A percentile compares a stretch with the other conserved stretches of the same genome.
Conservation (phyloP, 176 grass and related monocot genomes). For the Oryza glaberrima region DNA sequence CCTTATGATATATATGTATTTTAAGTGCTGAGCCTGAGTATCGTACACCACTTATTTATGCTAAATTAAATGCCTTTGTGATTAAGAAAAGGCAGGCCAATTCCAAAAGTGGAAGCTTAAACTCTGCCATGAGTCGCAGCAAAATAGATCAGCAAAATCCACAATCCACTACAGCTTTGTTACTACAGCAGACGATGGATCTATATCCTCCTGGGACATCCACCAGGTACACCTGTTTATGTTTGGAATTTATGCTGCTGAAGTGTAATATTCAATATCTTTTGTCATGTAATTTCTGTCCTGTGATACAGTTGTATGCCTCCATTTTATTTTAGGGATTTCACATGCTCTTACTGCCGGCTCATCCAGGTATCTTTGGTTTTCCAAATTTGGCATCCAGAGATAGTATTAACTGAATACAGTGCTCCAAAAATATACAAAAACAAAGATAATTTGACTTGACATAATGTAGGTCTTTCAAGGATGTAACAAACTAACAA, state of each 20-base stretch:
- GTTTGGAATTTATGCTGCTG: neutral
- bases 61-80: constrained; percentile 53
- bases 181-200: constrained; percentile 58
- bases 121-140: constrained; percentile 47
- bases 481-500: neutral
- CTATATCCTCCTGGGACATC: constrained; percentile 71
- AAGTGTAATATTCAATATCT: constrained; percentile 24
- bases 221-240: constrained; percentile 55
- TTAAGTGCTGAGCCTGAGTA: neutral
- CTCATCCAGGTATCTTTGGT: constrained; percentile 70
- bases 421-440: neutral
- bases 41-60: neutral
- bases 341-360: constrained; percentile 77
- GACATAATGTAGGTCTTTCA: neutral
- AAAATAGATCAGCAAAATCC: constrained; percentile 47
- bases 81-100: constrained; percentile 91
- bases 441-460: neutral
- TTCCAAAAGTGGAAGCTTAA: constrained; percentile 62
- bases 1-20: constrained; percentile 13
- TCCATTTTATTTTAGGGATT: constrained; percentile 65
- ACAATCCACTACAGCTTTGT: constrained; percentile 47
- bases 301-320: neutral
- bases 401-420: constrained; percentile 16
- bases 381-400: constrained; percentile 4
- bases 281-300: constrained; percentile 1